phyloP scores from a whole-genome alignment of 345 rosid species.

The Linum tenue region DNA sequence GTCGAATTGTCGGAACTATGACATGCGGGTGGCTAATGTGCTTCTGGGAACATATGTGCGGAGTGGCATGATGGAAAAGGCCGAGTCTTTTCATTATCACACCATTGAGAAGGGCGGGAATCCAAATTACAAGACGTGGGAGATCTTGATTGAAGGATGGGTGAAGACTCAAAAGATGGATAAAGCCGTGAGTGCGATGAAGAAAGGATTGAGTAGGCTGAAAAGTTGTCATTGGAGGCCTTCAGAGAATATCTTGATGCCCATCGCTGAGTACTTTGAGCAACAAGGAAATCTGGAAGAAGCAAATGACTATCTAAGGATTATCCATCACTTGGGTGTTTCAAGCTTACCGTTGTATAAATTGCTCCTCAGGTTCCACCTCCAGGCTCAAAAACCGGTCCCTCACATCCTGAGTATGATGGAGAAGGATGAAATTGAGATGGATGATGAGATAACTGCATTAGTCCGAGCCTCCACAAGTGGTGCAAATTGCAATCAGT shows the following conservation, averaged over 20 bases:
- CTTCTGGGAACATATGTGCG: slow-evolving; percentile 47
- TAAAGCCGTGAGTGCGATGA: slow-evolving; percentile 51
- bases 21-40: slow-evolving; percentile 49
- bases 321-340: slow-evolving; percentile 35
- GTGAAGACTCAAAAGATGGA: slow-evolving; percentile 36
- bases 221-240: slow-evolving; percentile 50
- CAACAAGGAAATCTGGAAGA: slow-evolving; percentile 39
- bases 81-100: slow-evolving; percentile 34
- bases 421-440: slow-evolving; percentile 34
- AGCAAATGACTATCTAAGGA: slow-evolving; percentile 32
- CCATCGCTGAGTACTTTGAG: slow-evolving; percentile 42
- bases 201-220: slow-evolving; percentile 31
- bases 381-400: slow-evolving; percentile 29
- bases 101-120: slow-evolving; percentile 43
- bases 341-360: slow-evolving; percentile 40
- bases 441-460: slow-evolving; percentile 30
- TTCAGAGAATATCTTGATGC: slow-evolving; percentile 26
- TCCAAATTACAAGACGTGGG: slow-evolving; percentile 78
- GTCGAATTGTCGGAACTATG: slow-evolving; percentile 29
- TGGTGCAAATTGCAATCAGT: too few relatives aligned
- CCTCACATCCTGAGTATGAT: slow-evolving; percentile 42
- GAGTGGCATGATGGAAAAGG: slow-evolving; percentile 32
- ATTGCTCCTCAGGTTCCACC: slow-evolving; percentile 39
- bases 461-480: slow-evolving; percentile 22
- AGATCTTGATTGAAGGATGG: slow-evolving; percentile 60